Evolutionary conservation across 2,329 filamentous ascomycete species (phyloP), one percentile per base, ranked within the genome.

Genomic region (Penicillium paneum): DNA sequence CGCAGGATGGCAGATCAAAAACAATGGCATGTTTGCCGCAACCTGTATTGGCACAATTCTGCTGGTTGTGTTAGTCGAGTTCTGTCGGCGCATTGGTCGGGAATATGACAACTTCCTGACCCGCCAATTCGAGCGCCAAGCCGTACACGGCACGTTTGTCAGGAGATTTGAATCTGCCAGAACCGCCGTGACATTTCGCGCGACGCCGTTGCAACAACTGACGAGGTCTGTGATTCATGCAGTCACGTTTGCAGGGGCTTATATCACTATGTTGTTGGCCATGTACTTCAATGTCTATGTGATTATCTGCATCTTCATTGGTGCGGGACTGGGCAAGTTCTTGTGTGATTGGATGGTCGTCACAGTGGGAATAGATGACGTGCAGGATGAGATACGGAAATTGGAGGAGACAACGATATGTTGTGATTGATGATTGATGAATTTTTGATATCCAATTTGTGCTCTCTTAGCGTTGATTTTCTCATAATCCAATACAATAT

Each of bases 341-440:
- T 41, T 63, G 3, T 63, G 59, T 48, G 60, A 63, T 57, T 63
- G 60, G 60, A 63, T 60, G 60, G 60, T 63, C 2, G 60, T 63
- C 11, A 55, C 49, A 0, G 50, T 62, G 29, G 56, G 55, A 13
- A 28, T 59, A 6, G 57, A 63, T 35, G 52, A 49, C 8, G 28
- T 49, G 28, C 49, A 43, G 11, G 52, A 49, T 4, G 46, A 61
- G 7, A 44, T 34, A 5, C 50, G 57, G 11, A 58, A 53, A 12
- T 43, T 60, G 32, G 53, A 62, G 45, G 60, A 62, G 35, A 60
- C 60, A 12, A 62, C 60, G 6, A 59, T 62, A 38, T 63, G 60
- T 31, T 63, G 60, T 38, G 57, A 58, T 36, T 61, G 19, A 49
- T 43, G 21, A 21, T 39, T 34, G 5, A 32, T 32, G 47, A 41